A percentile compares a stretch with the other conserved stretches of the same genome.
phyloP scores from a whole-genome alignment of 2,329 filamentous ascomycete genomes.

The Ustulina deusta region DNA sequence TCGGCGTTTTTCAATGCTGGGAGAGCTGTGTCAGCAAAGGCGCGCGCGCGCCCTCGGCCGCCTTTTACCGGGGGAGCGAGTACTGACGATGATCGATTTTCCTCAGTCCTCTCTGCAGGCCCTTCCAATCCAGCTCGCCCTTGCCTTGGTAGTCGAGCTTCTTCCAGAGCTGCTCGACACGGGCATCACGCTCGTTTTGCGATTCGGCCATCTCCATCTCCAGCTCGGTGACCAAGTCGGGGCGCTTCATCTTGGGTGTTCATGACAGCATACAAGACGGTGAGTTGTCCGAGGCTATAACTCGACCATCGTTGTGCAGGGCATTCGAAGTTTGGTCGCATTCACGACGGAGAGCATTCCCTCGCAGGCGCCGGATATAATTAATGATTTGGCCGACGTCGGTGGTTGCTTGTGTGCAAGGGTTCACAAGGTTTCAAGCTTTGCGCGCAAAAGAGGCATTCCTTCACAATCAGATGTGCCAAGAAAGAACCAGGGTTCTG shows the following conservation, averaged over 20 bases:
- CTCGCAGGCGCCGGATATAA: slow-evolving; percentile 13
- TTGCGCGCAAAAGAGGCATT: slow-evolving; percentile 41
- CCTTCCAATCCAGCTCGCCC: slow-evolving; percentile 86
- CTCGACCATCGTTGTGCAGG: slow-evolving; percentile 36
- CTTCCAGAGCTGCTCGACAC: slow-evolving; percentile 86
- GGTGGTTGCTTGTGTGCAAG: slow-evolving; percentile 27
- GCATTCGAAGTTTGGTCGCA: slow-evolving; percentile 31
- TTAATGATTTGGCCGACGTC: slow-evolving; percentile 22
- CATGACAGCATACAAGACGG: slow-evolving; percentile 53
- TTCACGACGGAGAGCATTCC: slow-evolving; percentile 31
- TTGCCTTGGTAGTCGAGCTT: slow-evolving; percentile 81
- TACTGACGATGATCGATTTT: slow-evolving; percentile 91
- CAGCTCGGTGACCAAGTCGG: slow-evolving; percentile 64
- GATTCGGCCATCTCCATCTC: slow-evolving; percentile 79
- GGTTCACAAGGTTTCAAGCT: slow-evolving; percentile 17
- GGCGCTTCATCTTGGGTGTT: slow-evolving; percentile 59
- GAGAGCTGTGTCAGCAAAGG: slow-evolving; percentile 32
- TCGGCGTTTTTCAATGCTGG: slow-evolving; percentile 89
- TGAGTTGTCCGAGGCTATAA: slow-evolving; percentile 44
- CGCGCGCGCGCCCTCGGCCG: slow-evolving; percentile 19
- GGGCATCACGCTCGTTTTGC: slow-evolving; percentile 81
- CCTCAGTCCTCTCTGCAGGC: slow-evolving; percentile 83
- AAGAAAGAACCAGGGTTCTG: slow-evolving; percentile 35
- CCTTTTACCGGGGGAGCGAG: neutral
- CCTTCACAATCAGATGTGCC: slow-evolving; percentile 29